These are phyloP conservation scores for Sporothrix humicola DNA, from an alignment of 2,329 filamentous ascomycete species.

Conservation along the genomic window DNA sequence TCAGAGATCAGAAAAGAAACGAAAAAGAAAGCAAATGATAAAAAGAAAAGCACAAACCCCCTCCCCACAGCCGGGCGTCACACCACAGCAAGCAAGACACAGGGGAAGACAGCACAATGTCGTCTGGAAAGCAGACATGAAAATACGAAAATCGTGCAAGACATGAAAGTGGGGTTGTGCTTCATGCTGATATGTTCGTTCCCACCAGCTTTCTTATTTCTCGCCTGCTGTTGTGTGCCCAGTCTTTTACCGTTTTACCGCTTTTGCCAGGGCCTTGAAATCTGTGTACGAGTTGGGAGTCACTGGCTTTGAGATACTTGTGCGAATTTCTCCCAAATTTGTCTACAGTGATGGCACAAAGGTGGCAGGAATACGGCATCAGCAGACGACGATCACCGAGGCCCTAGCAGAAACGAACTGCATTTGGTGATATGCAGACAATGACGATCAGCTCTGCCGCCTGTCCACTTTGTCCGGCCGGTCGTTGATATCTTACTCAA, in stretches of 20 bases:
- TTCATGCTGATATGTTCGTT: slow-evolving; percentile 19
- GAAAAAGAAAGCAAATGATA: not conserved
- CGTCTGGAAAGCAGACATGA: slow-evolving; percentile 8
- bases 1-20: not conserved
- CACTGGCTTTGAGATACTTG: no score
- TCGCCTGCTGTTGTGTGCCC: not conserved
- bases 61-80: slow-evolving; percentile 15
- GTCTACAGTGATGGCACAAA: not conserved
- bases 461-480: not conserved
- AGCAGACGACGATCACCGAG: slow-evolving; percentile 21
- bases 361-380: not conserved
- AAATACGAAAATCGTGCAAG: slow-evolving; percentile 9
- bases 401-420: not conserved
- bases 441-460: slow-evolving; percentile 12
- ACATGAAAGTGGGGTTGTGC: slow-evolving; percentile 25
- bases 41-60: not conserved
- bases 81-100: slow-evolving; percentile 16
- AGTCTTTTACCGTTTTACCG: slow-evolving; percentile 8
- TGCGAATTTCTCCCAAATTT: no score
- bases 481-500: not conserved
- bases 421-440: slow-evolving; percentile 17
- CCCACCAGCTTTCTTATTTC: not conserved
- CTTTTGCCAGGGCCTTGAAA: slow-evolving; percentile 14
- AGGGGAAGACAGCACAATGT: not conserved
- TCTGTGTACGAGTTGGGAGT: no score